Percentiles rank a stretch among this genome's conserved stretches.
These are phyloP conservation scores for Maudiozyma serrabonitensis DNA, from an alignment of 805 yeast genomes.

Conservation along the genomic window DNA sequence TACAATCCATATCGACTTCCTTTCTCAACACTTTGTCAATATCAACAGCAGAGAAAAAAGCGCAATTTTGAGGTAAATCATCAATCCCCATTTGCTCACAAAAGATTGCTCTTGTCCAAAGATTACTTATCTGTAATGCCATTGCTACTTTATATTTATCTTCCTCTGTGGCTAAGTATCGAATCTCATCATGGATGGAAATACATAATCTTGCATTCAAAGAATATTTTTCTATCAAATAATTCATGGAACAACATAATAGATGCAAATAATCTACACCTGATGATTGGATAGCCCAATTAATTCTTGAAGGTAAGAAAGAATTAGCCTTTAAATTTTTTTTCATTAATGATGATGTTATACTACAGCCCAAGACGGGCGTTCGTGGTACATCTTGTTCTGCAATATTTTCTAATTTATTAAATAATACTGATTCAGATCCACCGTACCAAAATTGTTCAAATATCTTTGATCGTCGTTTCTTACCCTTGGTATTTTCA, in stretches of 20 bases:
- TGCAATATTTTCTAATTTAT: slow-evolving; percentile 80
- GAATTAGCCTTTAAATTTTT: slow-evolving; percentile 53
- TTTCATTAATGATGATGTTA: slow-evolving; percentile 71
- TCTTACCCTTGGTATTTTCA: slow-evolving; percentile 71
- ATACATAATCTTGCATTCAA: slow-evolving; percentile 70
- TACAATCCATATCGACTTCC: slow-evolving; percentile 85
- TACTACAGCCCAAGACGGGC: slow-evolving; percentile 88
- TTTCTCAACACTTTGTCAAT: slow-evolving; percentile 81
- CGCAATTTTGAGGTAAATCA: slow-evolving; percentile 89
- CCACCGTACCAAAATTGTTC: slow-evolving; percentile 71
- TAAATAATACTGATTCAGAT: slow-evolving; percentile 85
- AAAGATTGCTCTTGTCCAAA: slow-evolving; percentile 96
- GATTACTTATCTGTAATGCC: slow-evolving; percentile 76
- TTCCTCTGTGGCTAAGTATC: slow-evolving; percentile 65
- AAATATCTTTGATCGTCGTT: slow-evolving; percentile 26
- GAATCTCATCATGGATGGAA: slow-evolving; percentile 91
- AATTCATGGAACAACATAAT: slow-evolving; percentile 78
- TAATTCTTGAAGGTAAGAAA: slow-evolving; percentile 81
- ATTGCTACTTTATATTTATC: slow-evolving; percentile 72
- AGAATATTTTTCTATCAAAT: slow-evolving; percentile 51
- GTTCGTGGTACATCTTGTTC: slow-evolving; percentile 72
- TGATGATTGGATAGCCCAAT: slow-evolving; percentile 97
- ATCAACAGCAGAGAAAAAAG: slow-evolving; percentile 91
- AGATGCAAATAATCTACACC: slow-evolving; percentile 95
- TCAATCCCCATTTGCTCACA: slow-evolving; percentile 84